Base-by-base conservation (phyloP, 2,329 filamentous ascomycete genomes). In the Ceratocystis destructans region DNA sequence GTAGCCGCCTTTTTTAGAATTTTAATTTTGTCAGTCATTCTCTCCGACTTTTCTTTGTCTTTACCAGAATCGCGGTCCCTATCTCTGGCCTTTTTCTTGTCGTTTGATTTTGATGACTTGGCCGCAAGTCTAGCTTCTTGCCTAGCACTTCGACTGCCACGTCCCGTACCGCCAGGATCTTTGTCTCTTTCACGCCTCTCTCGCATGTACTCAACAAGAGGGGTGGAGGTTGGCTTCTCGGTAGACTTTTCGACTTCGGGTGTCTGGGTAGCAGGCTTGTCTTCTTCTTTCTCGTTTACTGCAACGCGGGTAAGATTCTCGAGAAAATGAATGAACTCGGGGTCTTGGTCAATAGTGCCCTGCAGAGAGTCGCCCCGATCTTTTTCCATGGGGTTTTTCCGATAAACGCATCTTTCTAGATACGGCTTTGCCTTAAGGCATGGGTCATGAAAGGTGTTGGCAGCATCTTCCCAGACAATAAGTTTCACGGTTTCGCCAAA, bases 301-400 rank as follows among this genome's bases (percentile, higher is more conserved):
- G 77, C 95, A 61, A 53, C 59, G 22, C 67, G 67, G 8, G 69
- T 69, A 3, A 97, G 81, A 65, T 84, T 88, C 74, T 95, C 89
- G 6, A 99, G 81, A 74, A 97, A 99, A 31, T 87, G 85, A 79
- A 96, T 95, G 71, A 96, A 99, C 71, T 97, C 94, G 0, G 90
- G 86, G 72, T 99, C 94, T 73, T 96, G 91, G 72, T 99, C 94
- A 70, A 99, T 97, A 2, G 91, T 96, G 64, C 93, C 94, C 74
- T 96, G 90, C 15, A 92, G 86, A 64, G 86, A 85, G 78, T 99
- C 94, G 65, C 85, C 83, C 44, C 90, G 86, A 62, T 84, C 83
- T 74, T 89, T 90, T 45, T 81, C 83, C 68, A 83, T 84, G 1
- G 93, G 90, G 1, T 90, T 83, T 72, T 92, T 92, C 70, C 90